Evolutionary conservation across 2,329 filamentous ascomycete species (phyloP).

Genomic region (Trichoderma oligosporum): DNA sequence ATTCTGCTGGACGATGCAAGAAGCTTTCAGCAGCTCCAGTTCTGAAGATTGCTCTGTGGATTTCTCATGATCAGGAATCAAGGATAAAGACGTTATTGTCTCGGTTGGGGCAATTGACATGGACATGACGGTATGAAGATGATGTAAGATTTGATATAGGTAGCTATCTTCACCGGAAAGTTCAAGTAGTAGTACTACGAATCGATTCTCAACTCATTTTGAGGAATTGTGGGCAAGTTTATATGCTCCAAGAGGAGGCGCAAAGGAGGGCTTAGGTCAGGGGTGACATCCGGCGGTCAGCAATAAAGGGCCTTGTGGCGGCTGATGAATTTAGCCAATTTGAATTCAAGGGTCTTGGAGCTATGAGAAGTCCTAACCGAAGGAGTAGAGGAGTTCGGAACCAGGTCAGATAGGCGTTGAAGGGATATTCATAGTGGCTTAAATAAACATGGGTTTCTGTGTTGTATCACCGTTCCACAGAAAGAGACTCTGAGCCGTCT

Average conservation of each 20-base stretch:
- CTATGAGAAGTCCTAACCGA: neutral
- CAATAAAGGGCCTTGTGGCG: neutral
- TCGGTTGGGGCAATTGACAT: constrained; percentile 29
- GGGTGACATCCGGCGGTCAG: constrained; percentile 19
- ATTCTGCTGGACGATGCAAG: constrained; percentile 41
- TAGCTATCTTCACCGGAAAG: neutral
- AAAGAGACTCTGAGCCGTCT: constrained; percentile 8
- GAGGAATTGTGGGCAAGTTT: constrained; percentile 2
- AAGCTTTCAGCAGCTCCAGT: neutral
- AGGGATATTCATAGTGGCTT: neutral
- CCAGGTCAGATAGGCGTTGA: neutral
- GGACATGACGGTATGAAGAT: constrained; percentile 25
- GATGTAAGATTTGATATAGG: neutral
- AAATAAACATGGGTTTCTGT: neutral
- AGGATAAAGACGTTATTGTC: constrained; percentile 24
- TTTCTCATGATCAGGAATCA: constrained; percentile 22
- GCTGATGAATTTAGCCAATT: neutral
- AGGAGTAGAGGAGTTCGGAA: neutral
- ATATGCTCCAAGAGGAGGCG: neutral
- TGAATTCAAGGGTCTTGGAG: neutral
- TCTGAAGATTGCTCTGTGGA: neutral
- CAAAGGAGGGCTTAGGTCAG: constrained; percentile 10
- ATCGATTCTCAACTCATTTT: neutral
- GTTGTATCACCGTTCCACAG: constrained; percentile 10
- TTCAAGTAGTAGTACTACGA: neutral